These are phyloP conservation scores for Xylaria sp. DNA, from an alignment of 2,329 filamentous ascomycete genomes.

Conservation along the genomic window DNA sequence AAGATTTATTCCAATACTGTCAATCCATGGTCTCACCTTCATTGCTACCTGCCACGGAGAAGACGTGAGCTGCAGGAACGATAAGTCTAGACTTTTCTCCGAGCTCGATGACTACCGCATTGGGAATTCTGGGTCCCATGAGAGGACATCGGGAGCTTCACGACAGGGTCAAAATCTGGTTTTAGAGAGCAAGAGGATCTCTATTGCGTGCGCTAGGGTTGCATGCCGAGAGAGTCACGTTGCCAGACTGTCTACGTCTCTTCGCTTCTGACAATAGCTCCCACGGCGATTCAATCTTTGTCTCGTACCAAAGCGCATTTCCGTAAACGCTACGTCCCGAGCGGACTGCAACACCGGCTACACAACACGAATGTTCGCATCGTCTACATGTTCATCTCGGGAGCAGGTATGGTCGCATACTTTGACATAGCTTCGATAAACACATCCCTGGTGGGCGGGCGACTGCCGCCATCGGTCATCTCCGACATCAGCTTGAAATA, in stretches of 20 bases:
- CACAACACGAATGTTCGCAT: conserved; percentile 2
- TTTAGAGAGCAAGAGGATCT: not conserved
- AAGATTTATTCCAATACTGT: not conserved
- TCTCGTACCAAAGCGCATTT: not conserved
- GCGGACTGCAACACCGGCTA: not conserved
- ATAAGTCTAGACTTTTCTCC: conserved; percentile 2
- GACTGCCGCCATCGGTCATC: conserved; percentile 54
- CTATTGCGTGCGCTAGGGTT: conserved; percentile 1
- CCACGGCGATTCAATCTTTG: not conserved
- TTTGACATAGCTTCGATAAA: conserved; percentile 60
- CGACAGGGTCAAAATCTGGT: not conserved
- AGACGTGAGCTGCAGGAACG: conserved; percentile 17
- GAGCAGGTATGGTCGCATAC: conserved; percentile 58
- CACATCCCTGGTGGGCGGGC: conserved; percentile 58
- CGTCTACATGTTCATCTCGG: conserved; percentile 15
- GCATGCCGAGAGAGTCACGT: conserved; percentile 12
- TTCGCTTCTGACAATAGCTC: not conserved
- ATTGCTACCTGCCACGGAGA: conserved; percentile 11
- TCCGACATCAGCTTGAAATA: conserved; percentile 64
- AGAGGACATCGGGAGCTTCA: not conserved
- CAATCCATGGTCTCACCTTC: not conserved
- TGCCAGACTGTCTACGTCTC: not conserved
- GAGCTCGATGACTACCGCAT: conserved; percentile 5
- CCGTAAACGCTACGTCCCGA: not conserved
- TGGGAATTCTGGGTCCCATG: not conserved